Conservation (phyloP, 2,329 filamentous ascomycete species). For the Raffaelea ambrosiae region DNA sequence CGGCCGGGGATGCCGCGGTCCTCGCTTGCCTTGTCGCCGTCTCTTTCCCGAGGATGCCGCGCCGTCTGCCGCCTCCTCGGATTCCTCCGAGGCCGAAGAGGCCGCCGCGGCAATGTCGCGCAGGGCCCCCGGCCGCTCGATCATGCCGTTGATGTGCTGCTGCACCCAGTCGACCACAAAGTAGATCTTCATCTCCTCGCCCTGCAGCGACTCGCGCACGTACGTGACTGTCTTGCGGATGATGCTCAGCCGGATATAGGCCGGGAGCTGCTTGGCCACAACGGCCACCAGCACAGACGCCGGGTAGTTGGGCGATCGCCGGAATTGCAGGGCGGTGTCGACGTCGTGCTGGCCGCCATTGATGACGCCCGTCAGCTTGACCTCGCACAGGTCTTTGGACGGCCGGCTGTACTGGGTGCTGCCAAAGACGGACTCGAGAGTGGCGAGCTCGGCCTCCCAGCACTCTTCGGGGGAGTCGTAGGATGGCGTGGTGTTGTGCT, state of each 20-base stretch:
- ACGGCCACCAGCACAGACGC: slow-evolving; percentile 61
- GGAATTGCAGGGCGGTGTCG: slow-evolving; percentile 51
- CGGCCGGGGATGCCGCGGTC: slow-evolving; percentile 41
- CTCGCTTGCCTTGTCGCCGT: slow-evolving; percentile 16
- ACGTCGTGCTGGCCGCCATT: slow-evolving; percentile 41
- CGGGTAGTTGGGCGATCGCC: slow-evolving; percentile 69
- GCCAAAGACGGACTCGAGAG: slow-evolving; percentile 78
- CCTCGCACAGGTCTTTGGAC: slow-evolving; percentile 57
- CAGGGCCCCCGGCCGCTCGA: slow-evolving; percentile 75
- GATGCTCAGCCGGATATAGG: slow-evolving; percentile 88
- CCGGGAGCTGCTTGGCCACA: slow-evolving; percentile 58
- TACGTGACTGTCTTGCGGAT: slow-evolving; percentile 68
- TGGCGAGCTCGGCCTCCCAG: slow-evolving; percentile 81
- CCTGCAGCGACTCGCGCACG: slow-evolving; percentile 60
- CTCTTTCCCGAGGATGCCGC: slow-evolving; percentile 7
- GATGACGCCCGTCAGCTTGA: slow-evolving; percentile 52
- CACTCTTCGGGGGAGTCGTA: slow-evolving; percentile 47
- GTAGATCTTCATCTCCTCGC: slow-evolving; percentile 84
- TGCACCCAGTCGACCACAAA: slow-evolving; percentile 89
- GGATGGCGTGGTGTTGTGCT: slow-evolving; percentile 12
- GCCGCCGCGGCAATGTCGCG: slow-evolving; percentile 76
- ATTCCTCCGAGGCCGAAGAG: slow-evolving; percentile 52
- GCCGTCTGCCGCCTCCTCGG: slow-evolving; percentile 16
- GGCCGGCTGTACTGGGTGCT: slow-evolving; percentile 54
- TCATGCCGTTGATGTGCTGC: slow-evolving; percentile 69